phyloP scores from a whole-genome alignment of 2,329 filamentous ascomycete genomes.

The Incumbomyces lentus region DNA sequence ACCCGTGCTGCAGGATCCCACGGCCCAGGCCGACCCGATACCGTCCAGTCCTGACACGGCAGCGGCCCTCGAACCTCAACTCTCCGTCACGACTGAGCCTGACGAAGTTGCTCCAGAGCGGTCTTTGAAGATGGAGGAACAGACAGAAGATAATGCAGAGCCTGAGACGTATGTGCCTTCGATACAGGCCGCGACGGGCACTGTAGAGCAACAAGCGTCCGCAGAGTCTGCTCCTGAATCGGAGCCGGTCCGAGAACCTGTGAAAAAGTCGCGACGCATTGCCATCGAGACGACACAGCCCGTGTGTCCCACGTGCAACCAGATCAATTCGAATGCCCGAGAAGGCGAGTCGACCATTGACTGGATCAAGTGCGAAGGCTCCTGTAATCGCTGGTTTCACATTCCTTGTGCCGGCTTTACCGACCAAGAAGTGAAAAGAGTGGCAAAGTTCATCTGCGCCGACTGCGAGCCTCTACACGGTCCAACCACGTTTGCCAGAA shows the following conservation, averaged over 20 bases:
- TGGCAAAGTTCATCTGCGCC: constrained; percentile 58
- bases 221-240: not conserved
- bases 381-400: constrained; percentile 58
- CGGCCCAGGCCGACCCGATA: not conserved
- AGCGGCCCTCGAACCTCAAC: not conserved
- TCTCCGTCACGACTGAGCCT: not conserved
- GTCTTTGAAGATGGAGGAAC: not conserved
- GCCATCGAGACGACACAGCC: constrained; percentile 11
- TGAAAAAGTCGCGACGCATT: constrained; percentile 12
- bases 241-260: constrained; percentile 1
- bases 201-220: constrained; percentile 2
- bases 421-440: constrained; percentile 52
- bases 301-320: constrained; percentile 46
- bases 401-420: constrained; percentile 57
- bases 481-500: constrained; percentile 56
- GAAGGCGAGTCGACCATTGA: constrained; percentile 39
- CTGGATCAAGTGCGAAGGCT: constrained; percentile 58
- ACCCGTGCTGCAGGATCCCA: not conserved
- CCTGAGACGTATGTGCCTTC: not conserved
- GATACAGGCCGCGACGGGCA: constrained; percentile 6
- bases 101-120: not conserved
- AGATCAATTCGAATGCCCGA: constrained; percentile 41
- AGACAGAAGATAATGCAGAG: not conserved
- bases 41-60: not conserved
- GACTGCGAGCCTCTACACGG: constrained; percentile 50